phyloP scores from a whole-genome alignment of 2,329 filamentous ascomycete species.

The Ophidiomyces ophidiicola region DNA sequence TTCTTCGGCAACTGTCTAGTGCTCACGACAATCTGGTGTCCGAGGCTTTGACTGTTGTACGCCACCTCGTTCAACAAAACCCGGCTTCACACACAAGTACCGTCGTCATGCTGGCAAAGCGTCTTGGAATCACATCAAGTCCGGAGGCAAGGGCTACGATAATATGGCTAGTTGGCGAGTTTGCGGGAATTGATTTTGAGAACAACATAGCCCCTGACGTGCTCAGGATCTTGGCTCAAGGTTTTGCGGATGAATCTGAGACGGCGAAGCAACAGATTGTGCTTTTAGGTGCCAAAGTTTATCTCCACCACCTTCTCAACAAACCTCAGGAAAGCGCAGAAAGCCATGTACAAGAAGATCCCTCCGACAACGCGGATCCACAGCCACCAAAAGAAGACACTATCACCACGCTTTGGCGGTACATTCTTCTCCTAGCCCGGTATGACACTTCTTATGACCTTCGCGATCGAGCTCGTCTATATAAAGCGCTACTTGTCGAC shows the following conservation, averaged over 20 bases:
- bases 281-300: slow-evolving; percentile 88
- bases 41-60: slow-evolving; percentile 86
- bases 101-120: slow-evolving; percentile 77
- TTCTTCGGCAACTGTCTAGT: slow-evolving; percentile 78
- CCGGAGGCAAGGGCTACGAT: slow-evolving; percentile 85
- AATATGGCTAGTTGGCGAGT: slow-evolving; percentile 95
- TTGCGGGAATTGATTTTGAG: slow-evolving; percentile 63
- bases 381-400: slow-evolving; percentile 41
- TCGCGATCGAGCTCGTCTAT: slow-evolving; percentile 78
- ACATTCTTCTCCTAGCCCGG: slow-evolving; percentile 69
- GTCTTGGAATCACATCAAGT: slow-evolving; percentile 77
- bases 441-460: slow-evolving; percentile 95
- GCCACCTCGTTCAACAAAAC: slow-evolving; percentile 88
- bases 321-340: slow-evolving; percentile 22
- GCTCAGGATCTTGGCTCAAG: slow-evolving; percentile 71
- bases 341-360: slow-evolving; percentile 17
- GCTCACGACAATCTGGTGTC: slow-evolving; percentile 78
- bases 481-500: slow-evolving; percentile 67
- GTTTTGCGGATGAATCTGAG: slow-evolving; percentile 73
- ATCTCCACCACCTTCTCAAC: slow-evolving; percentile 66
- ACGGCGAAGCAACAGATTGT: slow-evolving; percentile 83
- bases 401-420: slow-evolving; percentile 68
- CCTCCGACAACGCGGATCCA: slow-evolving; percentile 13
- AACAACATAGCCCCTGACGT: slow-evolving; percentile 91
- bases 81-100: slow-evolving; percentile 70